Conservation (phyloP, 495 filamentous ascomycete genomes). For the Aspergillus kassunensis region DNA sequence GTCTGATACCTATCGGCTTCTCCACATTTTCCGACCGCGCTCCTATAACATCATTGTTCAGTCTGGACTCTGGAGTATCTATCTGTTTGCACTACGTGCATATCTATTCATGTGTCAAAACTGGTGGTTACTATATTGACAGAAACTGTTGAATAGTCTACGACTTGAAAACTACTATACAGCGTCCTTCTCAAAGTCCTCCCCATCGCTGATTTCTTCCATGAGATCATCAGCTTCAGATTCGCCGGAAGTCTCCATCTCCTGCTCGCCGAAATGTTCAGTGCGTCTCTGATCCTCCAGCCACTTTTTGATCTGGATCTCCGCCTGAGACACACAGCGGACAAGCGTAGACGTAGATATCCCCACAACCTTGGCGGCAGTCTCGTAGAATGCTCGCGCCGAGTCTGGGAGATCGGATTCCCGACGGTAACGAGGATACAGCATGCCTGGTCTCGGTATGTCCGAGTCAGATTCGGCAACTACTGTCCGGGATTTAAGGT, state of each 20-base stretch:
- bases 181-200: constrained; percentile 18
- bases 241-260: constrained; percentile 14
- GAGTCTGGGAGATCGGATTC: constrained; percentile 52
- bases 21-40: constrained; percentile 3
- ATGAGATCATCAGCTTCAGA: constrained; percentile 23
- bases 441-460: constrained; percentile 46
- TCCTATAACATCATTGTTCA: too few relatives aligned
- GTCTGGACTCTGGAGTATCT: too few relatives aligned
- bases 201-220: constrained; percentile 27
- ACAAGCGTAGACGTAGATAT: constrained; percentile 46
- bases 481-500: constrained; percentile 27
- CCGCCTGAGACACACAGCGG: constrained; percentile 43
- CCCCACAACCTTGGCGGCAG: constrained; percentile 48
- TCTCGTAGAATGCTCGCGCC: constrained; percentile 52
- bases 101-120: too few relatives aligned
- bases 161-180: not conserved
- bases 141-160: too few relatives aligned
- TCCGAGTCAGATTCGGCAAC: constrained; percentile 28
- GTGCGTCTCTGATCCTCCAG: constrained; percentile 32
- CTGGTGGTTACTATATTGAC: too few relatives aligned
- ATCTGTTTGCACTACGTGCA: too few relatives aligned
- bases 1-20: constrained; percentile 3
- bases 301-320: constrained; percentile 41
- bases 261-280: constrained; percentile 23
- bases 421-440: constrained; percentile 54